phyloP scores from a whole-genome alignment of 495 filamentous ascomycete genomes.

The Gamarada debralockiae region DNA sequence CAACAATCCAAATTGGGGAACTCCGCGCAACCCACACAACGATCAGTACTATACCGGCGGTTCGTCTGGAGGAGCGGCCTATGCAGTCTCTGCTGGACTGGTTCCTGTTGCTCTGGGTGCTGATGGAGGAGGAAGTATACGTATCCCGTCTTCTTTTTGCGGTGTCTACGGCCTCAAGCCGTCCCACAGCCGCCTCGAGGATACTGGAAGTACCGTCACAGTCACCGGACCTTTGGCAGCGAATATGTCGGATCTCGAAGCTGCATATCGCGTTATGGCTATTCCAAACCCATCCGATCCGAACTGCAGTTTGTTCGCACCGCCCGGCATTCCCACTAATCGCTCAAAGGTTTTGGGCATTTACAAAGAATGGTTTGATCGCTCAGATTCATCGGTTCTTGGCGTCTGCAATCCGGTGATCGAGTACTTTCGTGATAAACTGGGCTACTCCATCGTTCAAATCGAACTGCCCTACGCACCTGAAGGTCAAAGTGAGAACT shows the following conservation, averaged over 20 bases:
- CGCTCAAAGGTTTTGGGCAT: slow-evolving; percentile 57
- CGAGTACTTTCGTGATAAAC: slow-evolving; percentile 50
- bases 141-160: slow-evolving; percentile 78
- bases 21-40: slow-evolving; percentile 82
- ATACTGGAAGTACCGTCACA: slow-evolving; percentile 57
- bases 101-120: slow-evolving; percentile 80
- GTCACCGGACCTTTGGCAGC: slow-evolving; percentile 75
- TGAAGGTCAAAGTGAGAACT: slow-evolving; percentile 61
- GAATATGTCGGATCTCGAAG: slow-evolving; percentile 76
- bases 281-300: slow-evolving; percentile 54
- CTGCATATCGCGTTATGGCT: slow-evolving; percentile 75
- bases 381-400: slow-evolving; percentile 59
- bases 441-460: slow-evolving; percentile 64
- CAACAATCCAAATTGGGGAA: slow-evolving; percentile 78
- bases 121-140: slow-evolving; percentile 83
- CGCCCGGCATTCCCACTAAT: slow-evolving; percentile 20
- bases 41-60: slow-evolving; percentile 79
- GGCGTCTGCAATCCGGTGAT: slow-evolving; percentile 57
- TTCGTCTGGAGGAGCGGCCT: slow-evolving; percentile 81
- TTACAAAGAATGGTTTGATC: slow-evolving; percentile 69
- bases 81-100: slow-evolving; percentile 69
- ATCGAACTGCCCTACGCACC: slow-evolving; percentile 74
- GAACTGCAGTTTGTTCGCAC: slow-evolving; percentile 28
- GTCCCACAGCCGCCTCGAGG: slow-evolving; percentile 66
- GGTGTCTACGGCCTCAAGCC: slow-evolving; percentile 88